Percentiles rank a stretch among this genome's conserved stretches.
Conservation (phyloP, 2,329 filamentous ascomycete species). For the Ophiocordyceps australis region DNA sequence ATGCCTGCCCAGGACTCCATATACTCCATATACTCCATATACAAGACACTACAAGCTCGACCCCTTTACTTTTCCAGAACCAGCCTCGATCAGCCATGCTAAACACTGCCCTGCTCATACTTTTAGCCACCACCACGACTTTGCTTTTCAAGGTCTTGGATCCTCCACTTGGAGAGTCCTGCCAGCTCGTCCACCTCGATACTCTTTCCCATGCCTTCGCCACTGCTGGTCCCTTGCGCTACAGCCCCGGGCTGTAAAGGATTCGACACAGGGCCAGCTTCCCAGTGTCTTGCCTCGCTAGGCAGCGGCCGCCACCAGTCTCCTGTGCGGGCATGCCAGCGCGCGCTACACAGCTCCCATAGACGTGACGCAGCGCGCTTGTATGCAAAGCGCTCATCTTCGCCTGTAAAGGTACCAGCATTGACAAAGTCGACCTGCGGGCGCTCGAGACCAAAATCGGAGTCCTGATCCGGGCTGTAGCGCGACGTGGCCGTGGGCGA, state of each 20-base stretch:
- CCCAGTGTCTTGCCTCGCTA: slow-evolving; percentile 48
- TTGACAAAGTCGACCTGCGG: slow-evolving; percentile 46
- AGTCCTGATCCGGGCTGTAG: slow-evolving; percentile 39
- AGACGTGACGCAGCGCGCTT: slow-evolving; percentile 59
- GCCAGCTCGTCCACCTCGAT: slow-evolving; percentile 17
- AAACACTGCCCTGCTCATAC: neutral
- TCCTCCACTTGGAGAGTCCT: slow-evolving; percentile 18
- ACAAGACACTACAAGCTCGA: too few species aligned
- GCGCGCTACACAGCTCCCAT: slow-evolving; percentile 62
- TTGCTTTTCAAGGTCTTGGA: slow-evolving; percentile 14
- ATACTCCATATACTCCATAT: too few species aligned
- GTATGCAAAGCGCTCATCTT: slow-evolving; percentile 69
- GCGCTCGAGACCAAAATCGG: slow-evolving; percentile 27
- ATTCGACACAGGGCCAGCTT: slow-evolving; percentile 18
- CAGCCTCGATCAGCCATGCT: too few species aligned
- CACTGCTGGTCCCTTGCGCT: slow-evolving; percentile 1
- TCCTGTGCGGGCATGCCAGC: slow-evolving; percentile 49
- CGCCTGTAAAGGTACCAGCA: slow-evolving; percentile 52
- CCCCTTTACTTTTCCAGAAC: too few species aligned
- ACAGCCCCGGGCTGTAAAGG: slow-evolving; percentile 4
- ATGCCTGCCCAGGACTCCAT: too few species aligned
- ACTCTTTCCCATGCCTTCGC: slow-evolving; percentile 15
- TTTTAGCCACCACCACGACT: too few species aligned
- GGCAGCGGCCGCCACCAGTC: slow-evolving; percentile 59
- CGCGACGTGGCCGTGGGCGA: slow-evolving; percentile 22